Evolutionary conservation across 2,329 filamentous ascomycete genomes (phyloP).

Genomic region (Talaromyces pinophilus): DNA sequence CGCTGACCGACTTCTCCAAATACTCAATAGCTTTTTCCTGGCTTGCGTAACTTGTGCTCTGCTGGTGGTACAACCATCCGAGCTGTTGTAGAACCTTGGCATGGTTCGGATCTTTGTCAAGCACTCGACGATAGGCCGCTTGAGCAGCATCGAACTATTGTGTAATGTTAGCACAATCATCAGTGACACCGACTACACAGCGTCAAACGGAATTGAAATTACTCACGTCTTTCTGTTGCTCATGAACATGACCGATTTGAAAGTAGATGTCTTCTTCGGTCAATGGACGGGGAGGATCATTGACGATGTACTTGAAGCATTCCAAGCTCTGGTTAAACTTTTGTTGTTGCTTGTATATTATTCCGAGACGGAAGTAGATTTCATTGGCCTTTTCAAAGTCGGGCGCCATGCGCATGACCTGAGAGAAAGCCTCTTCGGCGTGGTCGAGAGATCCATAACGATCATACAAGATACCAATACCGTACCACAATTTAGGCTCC

Average conservation of each 20-base stretch:
- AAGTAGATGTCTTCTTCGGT: conserved; percentile 99
- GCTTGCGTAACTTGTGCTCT: conserved; percentile 85
- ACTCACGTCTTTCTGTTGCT: conserved; percentile 97
- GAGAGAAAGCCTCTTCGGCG: conserved; percentile 95
- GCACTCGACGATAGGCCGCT: conserved; percentile 84
- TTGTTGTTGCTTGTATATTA: conserved; percentile 98
- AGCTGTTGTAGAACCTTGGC: conserved; percentile 98
- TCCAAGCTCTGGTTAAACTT: conserved; percentile 92
- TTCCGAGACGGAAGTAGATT: conserved; percentile 97
- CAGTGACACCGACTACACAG: background rate
- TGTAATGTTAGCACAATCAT: conserved; percentile 14
- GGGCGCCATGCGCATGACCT: conserved; percentile 98
- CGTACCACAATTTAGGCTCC: conserved; percentile 98
- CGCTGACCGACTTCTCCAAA: conserved; percentile 90
- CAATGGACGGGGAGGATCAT: conserved; percentile 83
- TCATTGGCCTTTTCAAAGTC: conserved; percentile 98
- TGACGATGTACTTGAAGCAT: conserved; percentile 99
- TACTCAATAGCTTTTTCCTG: conserved; percentile 98
- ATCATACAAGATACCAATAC: conserved; percentile 96
- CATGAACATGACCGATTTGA: conserved; percentile 97
- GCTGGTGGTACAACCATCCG: conserved; percentile 96
- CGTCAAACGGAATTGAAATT: background rate
- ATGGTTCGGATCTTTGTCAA: conserved; percentile 92
- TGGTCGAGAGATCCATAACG: conserved; percentile 95
- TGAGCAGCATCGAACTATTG: conserved; percentile 87